Evolutionary conservation across 108 stramenopile species (phyloP).

Genomic region (Nitzschia putrida): DNA sequence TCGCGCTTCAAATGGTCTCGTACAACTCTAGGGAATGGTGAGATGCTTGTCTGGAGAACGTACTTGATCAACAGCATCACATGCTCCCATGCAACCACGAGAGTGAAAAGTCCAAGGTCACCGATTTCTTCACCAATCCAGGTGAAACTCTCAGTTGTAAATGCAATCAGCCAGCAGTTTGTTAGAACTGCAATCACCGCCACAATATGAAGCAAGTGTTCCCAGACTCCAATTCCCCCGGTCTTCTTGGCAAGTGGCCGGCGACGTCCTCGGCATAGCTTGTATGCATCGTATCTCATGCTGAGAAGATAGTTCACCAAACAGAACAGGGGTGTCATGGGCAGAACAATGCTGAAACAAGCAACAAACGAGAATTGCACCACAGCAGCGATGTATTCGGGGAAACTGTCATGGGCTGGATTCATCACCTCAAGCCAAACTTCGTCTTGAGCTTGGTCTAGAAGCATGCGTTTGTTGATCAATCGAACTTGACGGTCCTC

Average conservation of each 20-base stretch:
- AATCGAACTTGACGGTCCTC: constrained; percentile 39
- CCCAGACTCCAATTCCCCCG: constrained; percentile 96
- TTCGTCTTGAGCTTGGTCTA: constrained; percentile 85
- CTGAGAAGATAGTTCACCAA: constrained; percentile 92
- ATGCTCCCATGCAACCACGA: constrained; percentile 89
- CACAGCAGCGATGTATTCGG: constrained; percentile 89
- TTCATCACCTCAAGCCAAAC: constrained; percentile 85
- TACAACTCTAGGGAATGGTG: constrained; percentile 62
- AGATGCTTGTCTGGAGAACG: constrained; percentile 71
- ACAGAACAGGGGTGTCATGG: constrained; percentile 90
- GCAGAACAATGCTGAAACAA: constrained; percentile 94
- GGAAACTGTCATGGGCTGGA: constrained; percentile 88
- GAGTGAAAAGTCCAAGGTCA: constrained; percentile 58
- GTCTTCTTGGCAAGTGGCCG: constrained; percentile 90
- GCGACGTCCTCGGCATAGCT: constrained; percentile 88
- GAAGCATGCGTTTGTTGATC: constrained; percentile 74
- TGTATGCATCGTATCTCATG: constrained; percentile 95
- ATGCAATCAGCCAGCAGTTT: constrained; percentile 93
- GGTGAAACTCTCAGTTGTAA: constrained; percentile 72
- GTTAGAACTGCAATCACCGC: constrained; percentile 93
- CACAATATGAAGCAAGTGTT: constrained; percentile 93
- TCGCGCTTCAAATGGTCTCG: constrained; percentile 68
- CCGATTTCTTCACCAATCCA: constrained; percentile 55
- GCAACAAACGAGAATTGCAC: constrained; percentile 94
- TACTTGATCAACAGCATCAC: constrained; percentile 89